A percentile compares a stretch with the other conserved stretches of the same genome.
Evolutionary conservation across 345 rosid genomes (phyloP).

Genomic region (Moringa oleifera): DNA sequence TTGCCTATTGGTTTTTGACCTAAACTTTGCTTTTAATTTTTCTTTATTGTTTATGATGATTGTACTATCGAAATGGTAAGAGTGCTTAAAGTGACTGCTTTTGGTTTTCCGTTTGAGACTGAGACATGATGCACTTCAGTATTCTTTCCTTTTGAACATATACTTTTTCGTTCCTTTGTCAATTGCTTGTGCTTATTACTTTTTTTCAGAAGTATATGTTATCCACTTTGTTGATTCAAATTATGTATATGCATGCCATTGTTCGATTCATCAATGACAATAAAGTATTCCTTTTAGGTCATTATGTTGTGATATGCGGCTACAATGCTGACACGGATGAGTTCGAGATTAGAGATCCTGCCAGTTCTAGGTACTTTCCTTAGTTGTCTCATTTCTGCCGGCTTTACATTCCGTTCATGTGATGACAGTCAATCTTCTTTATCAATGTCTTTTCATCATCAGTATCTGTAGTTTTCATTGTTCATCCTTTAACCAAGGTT

Average conservation of each 20-base stretch:
- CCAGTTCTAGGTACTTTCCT: slow-evolving; percentile 64
- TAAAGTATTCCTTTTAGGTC: slow-evolving; percentile 47
- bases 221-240: neutral
- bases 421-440: neutral
- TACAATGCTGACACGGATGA: slow-evolving; percentile 68
- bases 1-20: too few species aligned
- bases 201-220: neutral
- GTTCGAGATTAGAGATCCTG: slow-evolving; percentile 98
- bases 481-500: neutral
- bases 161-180: neutral
- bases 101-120: too few species aligned
- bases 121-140: neutral
- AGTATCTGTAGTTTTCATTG: neutral
- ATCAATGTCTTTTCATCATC: neutral
- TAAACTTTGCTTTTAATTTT: too few species aligned
- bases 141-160: neutral
- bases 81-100: too few species aligned
- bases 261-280: neutral
- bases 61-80: too few species aligned
- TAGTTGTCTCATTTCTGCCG: slow-evolving; percentile 1
- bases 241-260: neutral
- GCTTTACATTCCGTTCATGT: neutral
- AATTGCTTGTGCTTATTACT: neutral
- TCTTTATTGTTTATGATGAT: too few species aligned
- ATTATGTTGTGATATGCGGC: slow-evolving; percentile 85